Evolutionary conservation across 805 yeast genomes (phyloP), one percentile per base, ranked within the genome.

Genomic region (Pichia phayaonensis): DNA sequence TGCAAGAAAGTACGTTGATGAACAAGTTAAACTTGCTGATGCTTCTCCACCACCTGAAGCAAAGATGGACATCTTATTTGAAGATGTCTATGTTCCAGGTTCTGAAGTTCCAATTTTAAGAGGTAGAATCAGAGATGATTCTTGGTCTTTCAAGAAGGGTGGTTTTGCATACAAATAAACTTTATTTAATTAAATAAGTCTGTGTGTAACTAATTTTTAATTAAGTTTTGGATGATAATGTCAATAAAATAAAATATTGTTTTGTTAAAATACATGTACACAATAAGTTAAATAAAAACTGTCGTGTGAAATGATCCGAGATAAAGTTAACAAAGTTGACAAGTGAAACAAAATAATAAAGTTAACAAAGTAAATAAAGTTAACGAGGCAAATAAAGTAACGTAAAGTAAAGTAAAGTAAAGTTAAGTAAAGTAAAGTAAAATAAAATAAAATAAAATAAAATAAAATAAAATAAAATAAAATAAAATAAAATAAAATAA

Each of bases 91-190:
- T 73, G 92, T 85, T 65, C 89, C 84, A 72, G 99, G 99, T 56
- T 75, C 92, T 54, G 98, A 94, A 77, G 80, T 86, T 52, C 90
- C 94, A 62, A 84, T 81, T 59, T 80, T 90, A 71, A 88, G 99
- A 79, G 99, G 99, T 57, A 87, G 99, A 79, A 84, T 90, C 64
- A 84, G 95, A 60, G 95, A 88, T 62, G 99, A 92, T 75, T 83
- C 96, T 64, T 92, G 95, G 95, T 65, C 69, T 47, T 69, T 69
- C 44, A 65, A 57, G 44, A 69, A 69, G 63, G 64, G 65, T 53
- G 71, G 71, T 47, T 69, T 69, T 48, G 72, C 72, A 46, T 65
- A 65, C 61, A 67, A 66, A 61, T 68, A 63, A 58, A 20, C 16
- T 21, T 34, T 8, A 16, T 6, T 16, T 11, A 15, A 13, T 31